Conservation (phyloP, 495 filamentous ascomycete species). For the Penicillium maclennaniae region DNA sequence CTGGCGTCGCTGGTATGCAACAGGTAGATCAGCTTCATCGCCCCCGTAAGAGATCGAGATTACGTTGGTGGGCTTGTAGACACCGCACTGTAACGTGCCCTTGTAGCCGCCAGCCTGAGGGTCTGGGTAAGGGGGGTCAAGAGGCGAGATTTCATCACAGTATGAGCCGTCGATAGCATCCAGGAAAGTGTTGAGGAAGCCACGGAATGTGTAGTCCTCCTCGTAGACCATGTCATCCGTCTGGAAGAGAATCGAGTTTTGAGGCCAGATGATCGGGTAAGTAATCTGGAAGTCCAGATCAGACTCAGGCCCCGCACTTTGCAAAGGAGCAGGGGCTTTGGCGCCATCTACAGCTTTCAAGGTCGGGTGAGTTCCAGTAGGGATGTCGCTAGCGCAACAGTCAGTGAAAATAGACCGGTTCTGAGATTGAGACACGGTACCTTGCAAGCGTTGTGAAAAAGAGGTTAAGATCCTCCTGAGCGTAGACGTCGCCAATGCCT, state of each 20-base stretch:
- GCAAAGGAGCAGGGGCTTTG: slow-evolving; percentile 25
- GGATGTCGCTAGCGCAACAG: slow-evolving; percentile 21
- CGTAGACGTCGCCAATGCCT: slow-evolving; percentile 38
- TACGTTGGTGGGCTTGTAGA: slow-evolving; percentile 55
- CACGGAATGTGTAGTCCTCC: slow-evolving; percentile 34
- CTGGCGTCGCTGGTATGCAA: slow-evolving; percentile 51
- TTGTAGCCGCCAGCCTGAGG: slow-evolving; percentile 50
- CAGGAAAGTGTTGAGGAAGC: slow-evolving; percentile 48
- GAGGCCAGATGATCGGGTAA: slow-evolving; percentile 54
- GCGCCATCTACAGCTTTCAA: slow-evolving; percentile 44
- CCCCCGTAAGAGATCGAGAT: slow-evolving; percentile 57
- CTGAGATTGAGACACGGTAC: slow-evolving; percentile 4
- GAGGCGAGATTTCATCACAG: slow-evolving; percentile 35
- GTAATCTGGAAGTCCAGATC: slow-evolving; percentile 50
- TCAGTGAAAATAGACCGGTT: neutral
- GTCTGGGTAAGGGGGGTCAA: slow-evolving; percentile 56
- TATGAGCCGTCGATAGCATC: slow-evolving; percentile 62
- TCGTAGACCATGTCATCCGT: slow-evolving; percentile 52
- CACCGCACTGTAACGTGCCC: slow-evolving; percentile 58
- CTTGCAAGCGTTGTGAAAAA: slow-evolving; percentile 48
- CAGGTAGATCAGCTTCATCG: slow-evolving; percentile 49
- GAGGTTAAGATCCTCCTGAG: slow-evolving; percentile 54
- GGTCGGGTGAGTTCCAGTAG: slow-evolving; percentile 36
- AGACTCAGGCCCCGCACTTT: slow-evolving; percentile 42
- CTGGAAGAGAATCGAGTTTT: slow-evolving; percentile 56